Evolutionary conservation across 208 protist genomes (phyloP), one percentile per base, ranked within the genome.

Genomic region (Acanthamoeba royreba): DNA sequence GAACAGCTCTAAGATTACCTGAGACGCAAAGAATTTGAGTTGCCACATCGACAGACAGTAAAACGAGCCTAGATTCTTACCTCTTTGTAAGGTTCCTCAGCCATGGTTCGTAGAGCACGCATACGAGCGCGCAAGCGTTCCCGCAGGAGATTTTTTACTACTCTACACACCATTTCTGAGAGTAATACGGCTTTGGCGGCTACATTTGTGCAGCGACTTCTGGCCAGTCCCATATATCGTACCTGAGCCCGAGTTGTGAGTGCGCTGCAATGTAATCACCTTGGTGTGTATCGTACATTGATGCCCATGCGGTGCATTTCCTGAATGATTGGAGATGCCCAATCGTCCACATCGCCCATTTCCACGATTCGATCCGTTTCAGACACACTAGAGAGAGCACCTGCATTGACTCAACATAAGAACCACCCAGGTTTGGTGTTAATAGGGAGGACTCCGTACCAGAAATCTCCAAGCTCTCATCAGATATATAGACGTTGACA

Each of bases 51-150:
- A n/a, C n/a, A n/a, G n/a, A n/a, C n/a, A n/a, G n/a, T n/a, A n/a
- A n/a, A n/a, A n/a, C n/a, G n/a, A 74, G 13, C 7, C 35, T 15
- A 28, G 13, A 28, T 66, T 0, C 61, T n/a, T 47, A 49, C 69
- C 40, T 81, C 69, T 40, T 92, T 92, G 46, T 92, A 92, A 42
- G 86, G 86, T 31, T 92, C 55, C 58, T 92, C 86, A n/a, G 86
- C 86, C 86, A 92, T 92, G 25, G 55, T 92, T 4, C 58, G 35
- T 11, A 66, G 86, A 11, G 42, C 43, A 11, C 58, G 53, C 86
- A 92, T 92, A 9, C 46, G 40, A n/a, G 69, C 58, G 55, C 86
- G 86, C 86, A 92, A 58, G 11, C 46, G 86, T n/a, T 66, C 58
- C n/a, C 86, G 53, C 1, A 92, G 33, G 22, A 92, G 43, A 42